Evolutionary conservation across 2,329 filamentous ascomycete genomes (phyloP), one percentile per base, ranked within the genome.

Genomic region (Pestalotiopsis sp.): DNA sequence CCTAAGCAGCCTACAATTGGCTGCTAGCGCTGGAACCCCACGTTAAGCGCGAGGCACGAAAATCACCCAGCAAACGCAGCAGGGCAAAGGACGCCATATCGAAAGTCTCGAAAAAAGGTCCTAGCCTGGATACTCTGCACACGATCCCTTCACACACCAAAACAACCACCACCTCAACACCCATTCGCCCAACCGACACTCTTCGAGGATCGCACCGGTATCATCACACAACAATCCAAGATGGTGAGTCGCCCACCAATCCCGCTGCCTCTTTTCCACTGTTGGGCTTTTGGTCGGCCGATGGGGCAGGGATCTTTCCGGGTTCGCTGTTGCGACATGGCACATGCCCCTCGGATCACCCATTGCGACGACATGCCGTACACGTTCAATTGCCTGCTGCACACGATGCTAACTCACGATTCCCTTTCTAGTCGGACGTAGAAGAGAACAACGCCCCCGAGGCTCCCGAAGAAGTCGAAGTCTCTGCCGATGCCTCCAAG

Each of bases 381-480:
- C 67, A 62, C 31, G 45, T 68, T 31, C 56, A 25, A 69, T 66
- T 71, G 41, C 69, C 63, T 68, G 66, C 75, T 71, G 74, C 72
- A 49, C 60, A 59, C 9, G n/a, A 56, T 45, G 31, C 63, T 66
- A 20, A 66, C 63, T 17, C 27, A 27, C 68, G 12, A 56, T 25
- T 58, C 31, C 4, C 25, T 4, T 66, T 76, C 72, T 77, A 98
- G 96, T 98, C 95, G 94, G 95, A 98, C 94, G 95, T 95, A 98
- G 96, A 98, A 98, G 95, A 98, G 92, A 94, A 91, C 86, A 92
- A 90, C 85, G 91, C 91, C 85, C 92, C 93, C 86, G 92, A 93
- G 82, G 94, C 90, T 81, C 83, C 85, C 81, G 90, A 92, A 83
- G 96, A 98, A 89, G 95, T 98, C 85, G 95, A 98, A 87, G 94